Conservation (phyloP, 2,329 filamentous ascomycete species). For the Colletotrichum lini region DNA sequence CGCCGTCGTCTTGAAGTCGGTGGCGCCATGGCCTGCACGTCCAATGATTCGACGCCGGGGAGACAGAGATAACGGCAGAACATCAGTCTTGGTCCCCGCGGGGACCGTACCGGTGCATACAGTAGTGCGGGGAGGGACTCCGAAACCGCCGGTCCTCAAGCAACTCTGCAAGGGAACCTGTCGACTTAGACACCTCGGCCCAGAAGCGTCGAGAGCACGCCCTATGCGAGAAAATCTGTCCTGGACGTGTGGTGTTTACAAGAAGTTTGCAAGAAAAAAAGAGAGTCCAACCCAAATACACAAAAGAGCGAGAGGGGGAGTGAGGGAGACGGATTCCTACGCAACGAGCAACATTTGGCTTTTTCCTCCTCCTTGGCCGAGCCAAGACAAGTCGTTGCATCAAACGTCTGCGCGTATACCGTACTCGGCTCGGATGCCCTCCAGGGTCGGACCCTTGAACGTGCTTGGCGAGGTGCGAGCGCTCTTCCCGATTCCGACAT, state of each 20-base stretch:
- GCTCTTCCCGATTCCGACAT: constrained; percentile 21
- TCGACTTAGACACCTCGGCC: not conserved
- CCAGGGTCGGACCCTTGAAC: constrained; percentile 22
- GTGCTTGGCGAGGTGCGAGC: constrained; percentile 6
- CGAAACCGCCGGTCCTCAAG: not conserved
- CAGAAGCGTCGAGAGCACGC: too few species aligned
- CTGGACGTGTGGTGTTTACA: too few species aligned
- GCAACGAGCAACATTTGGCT: not conserved
- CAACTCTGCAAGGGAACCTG: not conserved
- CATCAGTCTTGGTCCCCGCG: not conserved
- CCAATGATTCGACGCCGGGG: constrained; percentile 15
- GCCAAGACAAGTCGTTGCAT: constrained; percentile 9
- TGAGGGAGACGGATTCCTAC: not conserved
- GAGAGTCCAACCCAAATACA: too few species aligned
- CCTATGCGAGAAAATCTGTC: too few species aligned
- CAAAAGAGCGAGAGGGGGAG: too few species aligned
- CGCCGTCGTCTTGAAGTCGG: constrained; percentile 7
- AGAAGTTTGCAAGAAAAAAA: too few species aligned
- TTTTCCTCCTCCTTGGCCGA: not conserved
- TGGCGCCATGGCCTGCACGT: constrained; percentile 5
- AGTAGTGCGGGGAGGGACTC: constrained; percentile 7
- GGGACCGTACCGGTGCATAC: constrained; percentile 10
- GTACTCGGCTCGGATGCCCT: not conserved
- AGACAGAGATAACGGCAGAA: not conserved
- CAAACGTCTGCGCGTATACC: constrained; percentile 2